These are phyloP conservation scores for Papiliotrema flavescens DNA, from an alignment of 1,284 basidiomycete genomes.

Conservation along the genomic window DNA sequence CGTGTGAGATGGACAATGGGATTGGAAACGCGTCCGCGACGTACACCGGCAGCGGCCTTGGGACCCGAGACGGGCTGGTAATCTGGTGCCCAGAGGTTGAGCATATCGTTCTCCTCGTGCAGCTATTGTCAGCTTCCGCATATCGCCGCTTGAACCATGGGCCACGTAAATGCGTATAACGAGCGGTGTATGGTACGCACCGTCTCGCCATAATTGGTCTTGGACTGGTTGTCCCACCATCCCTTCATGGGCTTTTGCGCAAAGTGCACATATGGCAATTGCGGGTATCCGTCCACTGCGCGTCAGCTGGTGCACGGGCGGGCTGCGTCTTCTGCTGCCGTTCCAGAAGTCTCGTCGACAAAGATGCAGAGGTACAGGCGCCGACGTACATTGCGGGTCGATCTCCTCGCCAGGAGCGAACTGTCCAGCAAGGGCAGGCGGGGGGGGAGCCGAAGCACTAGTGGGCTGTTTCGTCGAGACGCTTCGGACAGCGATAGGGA, in stretches of 20 bases:
- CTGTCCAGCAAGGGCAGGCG: slow-evolving; percentile 9
- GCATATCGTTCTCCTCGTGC: slow-evolving; percentile 75
- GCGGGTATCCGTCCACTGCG: slow-evolving; percentile 62
- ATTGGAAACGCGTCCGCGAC: slow-evolving; percentile 1
- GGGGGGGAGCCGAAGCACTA: slow-evolving; percentile 12
- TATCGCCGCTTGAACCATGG: background rate
- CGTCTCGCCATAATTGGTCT: slow-evolving; percentile 79
- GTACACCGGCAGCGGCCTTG: slow-evolving; percentile 33
- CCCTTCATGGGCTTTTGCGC: slow-evolving; percentile 66
- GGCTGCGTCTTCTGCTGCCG: background rate
- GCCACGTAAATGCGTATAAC: background rate
- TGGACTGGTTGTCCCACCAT: slow-evolving; percentile 77
- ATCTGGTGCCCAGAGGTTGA: slow-evolving; percentile 87
- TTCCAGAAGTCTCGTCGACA: background rate
- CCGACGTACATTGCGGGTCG: slow-evolving; percentile 44
- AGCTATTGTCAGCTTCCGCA: slow-evolving; percentile 53
- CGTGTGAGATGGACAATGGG: background rate
- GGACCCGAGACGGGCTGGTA: slow-evolving; percentile 45
- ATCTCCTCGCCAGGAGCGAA: slow-evolving; percentile 38
- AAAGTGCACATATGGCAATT: slow-evolving; percentile 66
- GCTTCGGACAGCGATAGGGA: slow-evolving; percentile 5
- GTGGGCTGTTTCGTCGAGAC: slow-evolving; percentile 16
- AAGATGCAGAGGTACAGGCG: background rate
- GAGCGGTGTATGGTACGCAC: slow-evolving; percentile 51
- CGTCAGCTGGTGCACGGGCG: background rate